A percentile compares a stretch with the other conserved stretches of the same genome.
Conservation (phyloP, 257 asterid species). For the Solanum tacnaense region DNA sequence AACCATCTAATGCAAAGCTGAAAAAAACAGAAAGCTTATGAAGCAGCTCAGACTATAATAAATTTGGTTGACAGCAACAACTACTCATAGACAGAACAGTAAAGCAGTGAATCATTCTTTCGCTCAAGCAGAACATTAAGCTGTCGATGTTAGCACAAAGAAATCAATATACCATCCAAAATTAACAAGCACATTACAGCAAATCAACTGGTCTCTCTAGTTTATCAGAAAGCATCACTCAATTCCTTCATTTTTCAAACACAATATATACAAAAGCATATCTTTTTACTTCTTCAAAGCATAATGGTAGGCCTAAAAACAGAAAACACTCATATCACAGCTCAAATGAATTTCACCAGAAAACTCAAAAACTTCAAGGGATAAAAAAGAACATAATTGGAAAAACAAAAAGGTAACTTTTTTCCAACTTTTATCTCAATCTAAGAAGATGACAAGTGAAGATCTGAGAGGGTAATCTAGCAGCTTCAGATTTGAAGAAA, state of each 20-base stretch:
- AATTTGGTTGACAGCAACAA: neutral
- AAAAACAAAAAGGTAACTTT: neutral
- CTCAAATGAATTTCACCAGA: neutral
- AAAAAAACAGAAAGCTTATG: neutral
- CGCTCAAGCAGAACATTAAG: neutral
- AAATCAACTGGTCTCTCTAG: neutral
- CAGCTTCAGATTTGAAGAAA: slow-evolving; percentile 29
- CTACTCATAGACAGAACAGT: neutral
- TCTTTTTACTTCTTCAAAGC: neutral
- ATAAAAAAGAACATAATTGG: neutral
- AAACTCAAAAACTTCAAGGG: neutral
- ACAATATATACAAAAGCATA: neutral
- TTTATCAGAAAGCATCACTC: neutral
- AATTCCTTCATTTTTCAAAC: neutral
- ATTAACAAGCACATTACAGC: neutral
- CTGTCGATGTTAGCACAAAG: neutral
- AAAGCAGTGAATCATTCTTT: neutral
- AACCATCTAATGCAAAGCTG: neutral
- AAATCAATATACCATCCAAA: neutral
- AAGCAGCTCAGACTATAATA: neutral
- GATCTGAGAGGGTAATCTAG: slow-evolving; percentile 29
- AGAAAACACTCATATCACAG: neutral
- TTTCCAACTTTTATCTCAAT: neutral
- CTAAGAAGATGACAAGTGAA: slow-evolving; percentile 11
- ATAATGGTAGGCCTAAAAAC: neutral